These are phyloP conservation scores for Zalaria sp. DNA, from an alignment of 2,329 filamentous ascomycete species.

Conservation along the genomic window DNA sequence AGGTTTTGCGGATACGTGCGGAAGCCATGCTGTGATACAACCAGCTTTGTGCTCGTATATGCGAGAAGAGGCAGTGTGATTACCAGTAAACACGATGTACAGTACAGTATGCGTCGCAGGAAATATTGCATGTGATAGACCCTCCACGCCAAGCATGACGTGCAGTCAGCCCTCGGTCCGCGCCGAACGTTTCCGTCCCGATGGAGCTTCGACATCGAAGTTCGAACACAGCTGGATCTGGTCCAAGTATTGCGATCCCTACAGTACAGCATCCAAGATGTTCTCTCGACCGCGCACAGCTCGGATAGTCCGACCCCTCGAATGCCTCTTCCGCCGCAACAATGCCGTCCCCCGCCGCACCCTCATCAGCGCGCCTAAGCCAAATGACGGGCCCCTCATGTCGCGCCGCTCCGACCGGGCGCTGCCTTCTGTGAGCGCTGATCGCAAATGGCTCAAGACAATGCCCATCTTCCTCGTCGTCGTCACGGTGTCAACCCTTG, in stretches of 20 bases:
- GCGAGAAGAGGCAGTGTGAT: not conserved
- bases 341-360: constrained; percentile 18
- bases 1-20: constrained; percentile 59
- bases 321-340: constrained; percentile 3
- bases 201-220: too few species aligned
- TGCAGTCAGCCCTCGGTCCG: too few species aligned
- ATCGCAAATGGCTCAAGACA: constrained; percentile 37
- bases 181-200: too few species aligned
- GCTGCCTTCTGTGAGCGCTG: constrained; percentile 29
- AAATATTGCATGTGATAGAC: not conserved
- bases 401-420: constrained; percentile 38
- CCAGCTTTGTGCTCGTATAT: not conserved
- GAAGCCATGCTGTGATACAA: constrained; percentile 28
- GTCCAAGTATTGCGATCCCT: too few species aligned
- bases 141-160: too few species aligned
- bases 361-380: constrained; percentile 34
- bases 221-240: too few species aligned
- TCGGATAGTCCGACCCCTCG: not conserved
- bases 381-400: constrained; percentile 37
- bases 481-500: constrained; percentile 57
- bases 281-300: too few species aligned
- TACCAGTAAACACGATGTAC: not conserved
- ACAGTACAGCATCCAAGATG: too few species aligned
- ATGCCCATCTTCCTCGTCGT: constrained; percentile 67
- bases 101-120: not conserved